phyloP scores from a whole-genome alignment of 352 stramenopile species.

The Globisporangium nagaii region DNA sequence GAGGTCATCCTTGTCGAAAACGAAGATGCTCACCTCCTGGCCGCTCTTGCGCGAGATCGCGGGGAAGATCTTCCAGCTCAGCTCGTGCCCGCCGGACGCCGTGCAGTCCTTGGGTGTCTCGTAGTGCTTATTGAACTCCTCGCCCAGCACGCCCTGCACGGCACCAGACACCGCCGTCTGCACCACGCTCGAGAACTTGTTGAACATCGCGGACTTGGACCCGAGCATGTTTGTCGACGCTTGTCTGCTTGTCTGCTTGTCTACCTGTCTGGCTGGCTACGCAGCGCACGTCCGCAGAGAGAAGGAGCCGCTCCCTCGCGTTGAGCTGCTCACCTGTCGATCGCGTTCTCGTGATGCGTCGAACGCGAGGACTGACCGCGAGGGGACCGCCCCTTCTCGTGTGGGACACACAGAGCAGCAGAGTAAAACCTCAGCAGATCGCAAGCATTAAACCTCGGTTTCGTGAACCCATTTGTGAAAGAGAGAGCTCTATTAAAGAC shows the following conservation, averaged over 20 bases:
- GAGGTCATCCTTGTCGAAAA: conserved; percentile 86
- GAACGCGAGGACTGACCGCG: too few species aligned
- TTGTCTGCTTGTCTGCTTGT: not conserved
- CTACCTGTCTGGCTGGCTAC: too few species aligned
- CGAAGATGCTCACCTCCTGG: conserved; percentile 76
- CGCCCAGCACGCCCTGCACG: conserved; percentile 50
- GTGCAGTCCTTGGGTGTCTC: conserved; percentile 84
- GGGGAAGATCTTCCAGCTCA: conserved; percentile 82
- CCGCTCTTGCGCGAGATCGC: conserved; percentile 75
- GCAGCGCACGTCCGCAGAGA: too few species aligned
- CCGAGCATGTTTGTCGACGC: conserved; percentile 2
- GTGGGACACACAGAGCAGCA: too few species aligned
- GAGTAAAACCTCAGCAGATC: too few species aligned
- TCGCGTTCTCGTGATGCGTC: too few species aligned
- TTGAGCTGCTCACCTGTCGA: too few species aligned
- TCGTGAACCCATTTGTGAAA: too few species aligned
- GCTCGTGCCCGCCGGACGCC: conserved; percentile 76
- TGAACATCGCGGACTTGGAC: conserved; percentile 49
- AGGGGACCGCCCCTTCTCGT: too few species aligned
- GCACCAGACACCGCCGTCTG: conserved; percentile 48
- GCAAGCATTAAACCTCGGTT: too few species aligned
- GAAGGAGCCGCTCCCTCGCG: too few species aligned
- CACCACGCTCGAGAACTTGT: conserved; percentile 72
- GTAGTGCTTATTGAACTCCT: conserved; percentile 84
- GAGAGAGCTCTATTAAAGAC: not conserved